Evolutionary conservation across 2,329 filamentous ascomycete species (phyloP).

Genomic region (Ilyonectria sp.): DNA sequence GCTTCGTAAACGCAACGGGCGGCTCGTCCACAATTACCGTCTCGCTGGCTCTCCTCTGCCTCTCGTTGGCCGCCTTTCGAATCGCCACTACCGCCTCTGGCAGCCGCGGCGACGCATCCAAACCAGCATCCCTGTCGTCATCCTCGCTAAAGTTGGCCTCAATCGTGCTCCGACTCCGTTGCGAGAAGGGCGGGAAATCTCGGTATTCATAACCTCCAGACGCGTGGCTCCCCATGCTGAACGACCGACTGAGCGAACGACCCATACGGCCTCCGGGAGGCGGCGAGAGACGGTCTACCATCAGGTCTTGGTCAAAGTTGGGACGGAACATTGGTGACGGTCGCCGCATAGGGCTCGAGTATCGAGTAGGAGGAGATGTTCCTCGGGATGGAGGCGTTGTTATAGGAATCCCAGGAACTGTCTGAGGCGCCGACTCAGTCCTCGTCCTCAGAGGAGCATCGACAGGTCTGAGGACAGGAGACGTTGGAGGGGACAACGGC

Average conservation of each 20-base stretch:
- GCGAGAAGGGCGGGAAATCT: conserved; percentile 56
- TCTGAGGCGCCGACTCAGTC: conserved; percentile 50
- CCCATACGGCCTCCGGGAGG: conserved; percentile 50
- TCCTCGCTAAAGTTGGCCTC: conserved; percentile 43
- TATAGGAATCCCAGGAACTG: conserved; percentile 26
- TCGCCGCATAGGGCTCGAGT: conserved; percentile 49
- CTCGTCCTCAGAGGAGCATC: conserved; percentile 40
- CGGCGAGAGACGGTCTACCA: conserved; percentile 56
- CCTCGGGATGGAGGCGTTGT: conserved; percentile 48
- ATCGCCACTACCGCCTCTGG: conserved; percentile 54
- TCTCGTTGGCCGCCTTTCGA: conserved; percentile 44
- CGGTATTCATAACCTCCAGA: conserved; percentile 50
- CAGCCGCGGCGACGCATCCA: conserved; percentile 51
- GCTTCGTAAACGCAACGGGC: conserved; percentile 51
- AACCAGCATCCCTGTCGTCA: conserved; percentile 39
- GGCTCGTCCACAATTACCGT: conserved; percentile 50
- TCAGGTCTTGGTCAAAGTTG: conserved; percentile 57
- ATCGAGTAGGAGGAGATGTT: conserved; percentile 48
- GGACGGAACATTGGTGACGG: conserved; percentile 54
- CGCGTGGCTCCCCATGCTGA: conserved; percentile 52
- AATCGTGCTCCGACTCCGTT: conserved; percentile 52
- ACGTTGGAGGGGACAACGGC: conserved; percentile 44
- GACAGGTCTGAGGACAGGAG: conserved; percentile 51
- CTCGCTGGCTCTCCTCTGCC: conserved; percentile 42
- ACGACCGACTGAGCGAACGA: conserved; percentile 53